Evolutionary conservation across 2,329 filamentous ascomycete species (phyloP).

Genomic region (Xylariaceae sp.): DNA sequence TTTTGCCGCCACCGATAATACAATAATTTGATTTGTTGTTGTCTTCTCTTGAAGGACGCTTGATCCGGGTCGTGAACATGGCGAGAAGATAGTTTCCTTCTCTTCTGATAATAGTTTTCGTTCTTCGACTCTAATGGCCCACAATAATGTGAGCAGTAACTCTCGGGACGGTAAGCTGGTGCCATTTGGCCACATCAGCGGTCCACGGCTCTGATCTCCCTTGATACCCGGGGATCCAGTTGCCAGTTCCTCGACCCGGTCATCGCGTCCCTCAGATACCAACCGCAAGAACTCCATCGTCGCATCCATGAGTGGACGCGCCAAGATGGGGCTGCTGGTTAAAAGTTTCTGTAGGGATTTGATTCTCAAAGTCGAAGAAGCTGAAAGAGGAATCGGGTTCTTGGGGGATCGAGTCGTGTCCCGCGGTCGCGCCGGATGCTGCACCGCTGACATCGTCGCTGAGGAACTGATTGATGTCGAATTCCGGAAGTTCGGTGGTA

Average conservation of each 20-base stretch:
- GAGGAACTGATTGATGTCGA: slow-evolving; percentile 59
- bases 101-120: slow-evolving; percentile 36
- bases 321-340: slow-evolving; percentile 76
- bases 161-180: slow-evolving; percentile 47
- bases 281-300: slow-evolving; percentile 77
- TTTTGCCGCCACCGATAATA: slow-evolving; percentile 34
- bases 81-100: slow-evolving; percentile 33
- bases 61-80: slow-evolving; percentile 37
- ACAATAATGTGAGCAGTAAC: slow-evolving; percentile 46
- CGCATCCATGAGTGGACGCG: slow-evolving; percentile 77
- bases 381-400: slow-evolving; percentile 59
- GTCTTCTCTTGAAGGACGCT: slow-evolving; percentile 38
- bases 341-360: slow-evolving; percentile 69
- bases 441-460: slow-evolving; percentile 56
- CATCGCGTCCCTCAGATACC: slow-evolving; percentile 64
- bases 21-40: slow-evolving; percentile 33
- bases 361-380: slow-evolving; percentile 65
- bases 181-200: slow-evolving; percentile 45
- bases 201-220: slow-evolving; percentile 45
- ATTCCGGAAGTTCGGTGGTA: slow-evolving; percentile 53
- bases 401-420: slow-evolving; percentile 56
- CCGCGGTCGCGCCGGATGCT: slow-evolving; percentile 56
- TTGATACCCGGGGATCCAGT: slow-evolving; percentile 46
- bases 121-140: slow-evolving; percentile 46
- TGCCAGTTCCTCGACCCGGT: slow-evolving; percentile 51